Evolutionary conservation across 1,139 yeast genomes (phyloP), one percentile per base, ranked within the genome.

Genomic region (Debaryomyces sp.): DNA sequence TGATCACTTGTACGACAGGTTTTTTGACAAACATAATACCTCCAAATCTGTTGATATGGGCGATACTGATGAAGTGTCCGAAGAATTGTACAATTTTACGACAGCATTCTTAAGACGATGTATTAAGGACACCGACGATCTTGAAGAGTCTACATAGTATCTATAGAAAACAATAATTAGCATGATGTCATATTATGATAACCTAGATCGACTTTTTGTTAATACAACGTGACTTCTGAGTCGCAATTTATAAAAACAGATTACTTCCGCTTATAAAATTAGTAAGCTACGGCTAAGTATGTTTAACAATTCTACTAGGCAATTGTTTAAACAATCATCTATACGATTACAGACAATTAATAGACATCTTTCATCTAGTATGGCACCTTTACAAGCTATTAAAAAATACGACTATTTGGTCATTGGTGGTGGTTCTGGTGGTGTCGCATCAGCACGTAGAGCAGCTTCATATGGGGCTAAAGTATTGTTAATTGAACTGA

Each of bases 391-490:
- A 34, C 60, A 60, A 29, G 50, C 64, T 10, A 48, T 60, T 24
- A 78, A 78, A 45, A 94, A 89, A 64, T 94, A 85, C 75, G 91
- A 92, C 61, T 94, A 89, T 66, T 77, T 94, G 49, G 99, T 94
- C 52, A 94, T 94, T 59, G 99, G 99, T 43, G 99, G 99, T 53
- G 99, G 99, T n/a, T 90, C 97, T 36, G 99, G 98, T 46, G 99
- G 99, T 57, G 97, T 94, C 43, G 97, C 99, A 17, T 87, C 96
- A 22, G 96, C 97, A 21, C 85, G 99, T 67, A 84, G 98, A 61
- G 99, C 99, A 10, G 96, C 98, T 44, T 82, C 85, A 43, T 84
- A 91, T 60, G 99, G 99, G 24, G 96, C 95, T 29, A 89, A 90
- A 58, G 87, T 95, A 1, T 76, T 92, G 53, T 65, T 94, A 36